Percentiles rank a stretch among this genome's conserved stretches.
Evolutionary conservation across 371 early-diverging fungal species (phyloP).

Genomic region (Apophysomyces elegans): DNA sequence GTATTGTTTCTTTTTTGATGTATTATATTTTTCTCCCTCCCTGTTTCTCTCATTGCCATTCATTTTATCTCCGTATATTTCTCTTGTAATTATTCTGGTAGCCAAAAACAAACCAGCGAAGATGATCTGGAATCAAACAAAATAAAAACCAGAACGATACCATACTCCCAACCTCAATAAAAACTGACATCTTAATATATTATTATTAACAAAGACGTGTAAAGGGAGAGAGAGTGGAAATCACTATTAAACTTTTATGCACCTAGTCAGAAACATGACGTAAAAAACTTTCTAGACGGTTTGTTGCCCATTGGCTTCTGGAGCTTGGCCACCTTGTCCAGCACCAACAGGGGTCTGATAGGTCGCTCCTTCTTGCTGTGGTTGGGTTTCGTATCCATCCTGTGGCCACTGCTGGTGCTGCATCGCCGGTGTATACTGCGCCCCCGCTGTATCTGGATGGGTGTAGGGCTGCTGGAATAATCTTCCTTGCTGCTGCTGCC

Average conservation of each 20-base stretch:
- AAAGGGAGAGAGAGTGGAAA: too few relatives aligned
- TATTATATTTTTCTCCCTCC: background rate
- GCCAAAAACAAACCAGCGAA: background rate
- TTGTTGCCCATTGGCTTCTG: background rate
- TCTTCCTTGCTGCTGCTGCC: background rate
- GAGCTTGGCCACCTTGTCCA: background rate
- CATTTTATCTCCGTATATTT: conserved; percentile 1
- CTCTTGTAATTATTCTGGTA: background rate
- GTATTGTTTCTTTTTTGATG: background rate
- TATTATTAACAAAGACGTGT: too few relatives aligned
- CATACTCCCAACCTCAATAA: too few relatives aligned
- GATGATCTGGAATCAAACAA: too few relatives aligned
- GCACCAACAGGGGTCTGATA: background rate
- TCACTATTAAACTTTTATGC: too few relatives aligned
- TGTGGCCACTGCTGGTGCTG: background rate
- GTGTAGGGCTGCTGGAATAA: background rate
- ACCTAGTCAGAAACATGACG: background rate
- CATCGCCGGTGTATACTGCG: conserved; percentile 3
- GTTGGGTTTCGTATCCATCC: background rate
- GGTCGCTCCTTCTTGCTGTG: background rate
- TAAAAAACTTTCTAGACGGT: background rate
- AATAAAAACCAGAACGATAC: too few relatives aligned
- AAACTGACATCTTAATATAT: too few relatives aligned
- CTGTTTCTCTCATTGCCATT: background rate
- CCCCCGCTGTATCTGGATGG: background rate